These are phyloP conservation scores for Yamadazyma sp. DNA, from an alignment of 1,139 yeast genomes.

Conservation along the genomic window DNA sequence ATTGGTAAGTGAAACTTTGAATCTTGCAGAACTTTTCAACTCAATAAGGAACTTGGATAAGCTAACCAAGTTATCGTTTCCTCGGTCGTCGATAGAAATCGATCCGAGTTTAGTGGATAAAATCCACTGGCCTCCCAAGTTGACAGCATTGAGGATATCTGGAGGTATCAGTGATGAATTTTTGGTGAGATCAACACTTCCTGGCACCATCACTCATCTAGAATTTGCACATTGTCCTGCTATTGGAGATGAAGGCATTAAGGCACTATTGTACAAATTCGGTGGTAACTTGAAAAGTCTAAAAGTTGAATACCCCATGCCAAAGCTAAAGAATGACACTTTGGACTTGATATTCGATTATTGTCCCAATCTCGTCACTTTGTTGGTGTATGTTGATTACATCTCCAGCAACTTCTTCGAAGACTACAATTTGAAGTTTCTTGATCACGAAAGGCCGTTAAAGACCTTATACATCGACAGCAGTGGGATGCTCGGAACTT, in stretches of 20 bases:
- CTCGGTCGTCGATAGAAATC: conserved; percentile 82
- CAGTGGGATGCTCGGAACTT: conserved; percentile 85
- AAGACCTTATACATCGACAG: conserved; percentile 70
- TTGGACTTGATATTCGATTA: conserved; percentile 69
- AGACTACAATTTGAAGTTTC: conserved; percentile 51
- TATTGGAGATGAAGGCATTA: conserved; percentile 60
- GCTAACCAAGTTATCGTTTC: conserved; percentile 79
- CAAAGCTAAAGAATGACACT: conserved; percentile 66
- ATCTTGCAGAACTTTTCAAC: conserved; percentile 71
- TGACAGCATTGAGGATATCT: conserved; percentile 71
- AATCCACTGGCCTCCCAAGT: conserved; percentile 74
- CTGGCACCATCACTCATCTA: conserved; percentile 64
- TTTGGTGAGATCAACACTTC: conserved; percentile 64
- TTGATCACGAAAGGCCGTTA: conserved; percentile 54
- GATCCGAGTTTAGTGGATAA: conserved; percentile 46
- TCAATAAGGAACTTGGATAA: conserved; percentile 64
- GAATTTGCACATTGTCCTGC: conserved; percentile 89
- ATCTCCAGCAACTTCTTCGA: conserved; percentile 64
- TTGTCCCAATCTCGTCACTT: conserved; percentile 67
- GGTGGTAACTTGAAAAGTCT: conserved; percentile 66
- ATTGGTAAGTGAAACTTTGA: conserved; percentile 89
- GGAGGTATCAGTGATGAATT: conserved; percentile 90
- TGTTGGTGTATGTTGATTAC: conserved; percentile 81
- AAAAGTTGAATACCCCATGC: conserved; percentile 85
- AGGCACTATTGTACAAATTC: conserved; percentile 56